These are phyloP conservation scores for Pichia exigua DNA, from an alignment of 805 yeast genomes.

Conservation along the genomic window DNA sequence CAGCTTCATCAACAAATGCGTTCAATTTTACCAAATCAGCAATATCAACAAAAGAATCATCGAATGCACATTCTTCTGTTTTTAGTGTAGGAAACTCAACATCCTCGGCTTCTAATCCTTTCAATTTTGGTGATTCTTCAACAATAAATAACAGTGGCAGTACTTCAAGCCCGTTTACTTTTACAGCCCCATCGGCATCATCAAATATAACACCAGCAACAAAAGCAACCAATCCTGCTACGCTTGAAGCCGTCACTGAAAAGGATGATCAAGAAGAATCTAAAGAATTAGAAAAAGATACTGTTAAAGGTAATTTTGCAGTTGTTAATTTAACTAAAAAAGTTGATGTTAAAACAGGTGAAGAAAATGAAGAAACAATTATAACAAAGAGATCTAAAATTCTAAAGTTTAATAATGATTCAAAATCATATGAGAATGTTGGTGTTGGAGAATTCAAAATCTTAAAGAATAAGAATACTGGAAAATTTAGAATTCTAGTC, in stretches of 20 bases:
- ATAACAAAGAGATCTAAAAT: conserved; percentile 68
- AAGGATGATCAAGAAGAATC: conserved; percentile 18
- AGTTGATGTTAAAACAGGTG: conserved; percentile 64
- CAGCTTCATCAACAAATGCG: neutral
- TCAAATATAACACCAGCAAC: conserved; percentile 8
- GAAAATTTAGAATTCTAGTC: conserved; percentile 62
- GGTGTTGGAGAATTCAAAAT: conserved; percentile 84
- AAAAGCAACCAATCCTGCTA: conserved; percentile 1
- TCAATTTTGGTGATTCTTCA: neutral
- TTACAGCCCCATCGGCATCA: neutral
- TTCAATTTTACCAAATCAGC: conserved; percentile 1
- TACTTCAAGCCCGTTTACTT: neutral
- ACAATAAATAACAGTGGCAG: neutral
- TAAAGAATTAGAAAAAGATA: conserved; percentile 36
- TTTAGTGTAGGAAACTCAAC: neutral
- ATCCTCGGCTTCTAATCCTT: neutral
- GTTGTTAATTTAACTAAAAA: conserved; percentile 40
- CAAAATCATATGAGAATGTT: conserved; percentile 47
- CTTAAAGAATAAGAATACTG: conserved; percentile 49
- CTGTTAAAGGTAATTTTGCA: conserved; percentile 42
- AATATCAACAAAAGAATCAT: neutral
- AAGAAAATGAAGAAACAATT: conserved; percentile 64
- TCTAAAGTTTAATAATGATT: conserved; percentile 47
- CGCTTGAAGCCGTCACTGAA: conserved; percentile 3
- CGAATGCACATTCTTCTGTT: neutral